Conservation (phyloP, 2,329 filamentous ascomycete species). For the Talaromyces sp. region DNA sequence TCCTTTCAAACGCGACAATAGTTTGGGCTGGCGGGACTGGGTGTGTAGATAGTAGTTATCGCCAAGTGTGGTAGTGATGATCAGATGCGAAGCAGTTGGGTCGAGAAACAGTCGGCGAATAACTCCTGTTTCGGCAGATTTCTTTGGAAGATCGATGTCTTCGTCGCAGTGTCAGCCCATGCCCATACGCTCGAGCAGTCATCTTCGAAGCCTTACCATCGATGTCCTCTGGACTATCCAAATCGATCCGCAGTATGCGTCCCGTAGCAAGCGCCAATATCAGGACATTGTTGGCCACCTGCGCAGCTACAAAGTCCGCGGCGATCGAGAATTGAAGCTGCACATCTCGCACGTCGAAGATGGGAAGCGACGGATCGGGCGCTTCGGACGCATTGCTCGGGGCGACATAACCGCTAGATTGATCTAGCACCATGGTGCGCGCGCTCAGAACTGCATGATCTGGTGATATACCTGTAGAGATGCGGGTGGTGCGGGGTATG, state of each 20-base stretch:
- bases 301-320: slow-evolving; percentile 91
- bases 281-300: slow-evolving; percentile 96
- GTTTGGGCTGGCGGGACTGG: slow-evolving; percentile 82
- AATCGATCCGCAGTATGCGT: slow-evolving; percentile 86
- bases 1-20: slow-evolving; percentile 75
- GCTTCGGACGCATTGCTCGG: slow-evolving; percentile 60
- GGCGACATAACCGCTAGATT: slow-evolving; percentile 67
- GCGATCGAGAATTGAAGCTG: slow-evolving; percentile 92
- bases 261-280: slow-evolving; percentile 88
- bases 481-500: background rate
- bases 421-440: slow-evolving; percentile 65
- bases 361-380: slow-evolving; percentile 65
- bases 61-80: slow-evolving; percentile 84
- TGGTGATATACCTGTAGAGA: background rate
- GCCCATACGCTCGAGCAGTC: background rate
- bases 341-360: slow-evolving; percentile 91
- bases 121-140: slow-evolving; percentile 81
- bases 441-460: slow-evolving; percentile 20
- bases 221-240: slow-evolving; percentile 91
- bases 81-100: slow-evolving; percentile 88
- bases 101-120: slow-evolving; percentile 97
- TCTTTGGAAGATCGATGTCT: slow-evolving; percentile 98
- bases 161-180: slow-evolving; percentile 5
- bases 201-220: slow-evolving; percentile 59
- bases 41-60: slow-evolving; percentile 99